A percentile compares a stretch with the other conserved stretches of the same genome.
These are phyloP conservation scores for Apiosordaria backusii DNA, from an alignment of 495 filamentous ascomycete genomes.

Conservation along the genomic window DNA sequence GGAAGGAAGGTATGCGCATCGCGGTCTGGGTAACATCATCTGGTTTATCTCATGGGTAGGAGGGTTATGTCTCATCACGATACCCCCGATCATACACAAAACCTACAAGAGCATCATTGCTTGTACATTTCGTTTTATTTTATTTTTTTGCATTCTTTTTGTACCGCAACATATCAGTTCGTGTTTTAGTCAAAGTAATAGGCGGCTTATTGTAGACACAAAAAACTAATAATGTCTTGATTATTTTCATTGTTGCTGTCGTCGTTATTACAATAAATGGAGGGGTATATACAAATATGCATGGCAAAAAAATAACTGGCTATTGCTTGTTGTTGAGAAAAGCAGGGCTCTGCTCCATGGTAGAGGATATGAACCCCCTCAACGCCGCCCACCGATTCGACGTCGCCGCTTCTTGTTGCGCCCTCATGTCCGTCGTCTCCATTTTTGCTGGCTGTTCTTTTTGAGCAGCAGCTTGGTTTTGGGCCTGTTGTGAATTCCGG, in stretches of 20 bases:
- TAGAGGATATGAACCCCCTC: slow-evolving; percentile 65
- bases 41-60: neutral
- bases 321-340: slow-evolving; percentile 39
- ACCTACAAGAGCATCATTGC: neutral
- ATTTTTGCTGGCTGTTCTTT: slow-evolving; percentile 11
- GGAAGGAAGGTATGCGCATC: too few relatives aligned
- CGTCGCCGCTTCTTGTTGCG: slow-evolving; percentile 37
- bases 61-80: neutral
- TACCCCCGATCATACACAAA: neutral
- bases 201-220: neutral
- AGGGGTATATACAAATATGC: neutral
- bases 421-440: slow-evolving; percentile 14
- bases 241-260: neutral
- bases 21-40: neutral
- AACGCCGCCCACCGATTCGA: slow-evolving; percentile 65
- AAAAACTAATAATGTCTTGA: neutral
- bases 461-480: slow-evolving; percentile 12
- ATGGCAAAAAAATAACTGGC: neutral
- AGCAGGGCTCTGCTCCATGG: slow-evolving; percentile 69
- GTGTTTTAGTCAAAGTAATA: neutral
- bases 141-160: neutral
- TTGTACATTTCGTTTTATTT: too few relatives aligned
- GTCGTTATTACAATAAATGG: neutral
- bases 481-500: neutral
- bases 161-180: neutral